Evolutionary conservation across 2,329 filamentous ascomycete species (phyloP), one percentile per base, ranked within the genome.

Genomic region (Tricladium varicosporioides): DNA sequence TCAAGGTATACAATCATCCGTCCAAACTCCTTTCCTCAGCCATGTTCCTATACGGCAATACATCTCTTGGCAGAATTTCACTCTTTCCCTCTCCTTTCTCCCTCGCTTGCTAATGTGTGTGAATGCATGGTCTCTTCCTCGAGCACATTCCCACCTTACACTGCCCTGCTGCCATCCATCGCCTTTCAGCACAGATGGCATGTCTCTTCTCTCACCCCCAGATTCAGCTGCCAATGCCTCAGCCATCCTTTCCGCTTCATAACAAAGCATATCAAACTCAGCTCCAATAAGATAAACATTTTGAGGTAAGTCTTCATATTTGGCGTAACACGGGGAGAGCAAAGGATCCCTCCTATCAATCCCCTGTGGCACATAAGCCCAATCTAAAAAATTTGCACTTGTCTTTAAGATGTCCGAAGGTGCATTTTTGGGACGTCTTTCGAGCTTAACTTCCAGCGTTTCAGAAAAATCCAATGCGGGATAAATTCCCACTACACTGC

Each of bases 401-500:
- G n/a, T 5, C 5, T 49, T 57, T 10, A 67, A 44, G 4, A 5
- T 5, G 56, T 67, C 65, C n/a, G n/a, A 13, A 46, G 47, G 18
- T 53, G 33, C 61, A 19, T 58, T 16, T 22, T 49, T 15, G 7
- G 75, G 68, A 31, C 67, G 62, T 1, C 52, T 51, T 18, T 60
- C 56, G 13, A 63, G 32, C 56, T 75, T 72, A 33, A 65, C 58
- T 15, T 67, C 62, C 9, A 60, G 44, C 0, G 64, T 50, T 5
- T 72, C 60, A 5, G 68, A 67, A 15, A 75, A 72, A 63, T 80
- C 75, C 5, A 75, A 65, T 2, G 73, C 64, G 1, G 78, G 74
- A 58, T 78, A 81, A 40, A 79, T 67, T 1, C 73, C 71, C 13
- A 79, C 64, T 0, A 74, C 69, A 0, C 74, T 77, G 5, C 64